Evolutionary conservation across 1,284 basidiomycete genomes (phyloP).

Genomic region (Malassezia yamatoensis): DNA sequence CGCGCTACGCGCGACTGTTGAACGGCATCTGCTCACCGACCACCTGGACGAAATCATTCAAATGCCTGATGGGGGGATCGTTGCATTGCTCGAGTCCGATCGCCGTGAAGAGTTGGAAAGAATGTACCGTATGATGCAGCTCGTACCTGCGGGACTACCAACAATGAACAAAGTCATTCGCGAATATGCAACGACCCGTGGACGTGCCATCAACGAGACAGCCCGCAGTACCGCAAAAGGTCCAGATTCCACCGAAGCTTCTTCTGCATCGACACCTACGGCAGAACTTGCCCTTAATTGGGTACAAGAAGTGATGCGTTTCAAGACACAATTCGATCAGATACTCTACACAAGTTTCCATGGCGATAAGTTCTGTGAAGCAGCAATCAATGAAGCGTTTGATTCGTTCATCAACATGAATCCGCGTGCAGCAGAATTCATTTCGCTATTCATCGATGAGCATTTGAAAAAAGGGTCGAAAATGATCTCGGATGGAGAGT

Average conservation of each 20-base stretch:
- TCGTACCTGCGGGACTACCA: conserved; percentile 57
- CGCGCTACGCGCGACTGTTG: conserved; percentile 65
- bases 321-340: conserved; percentile 81
- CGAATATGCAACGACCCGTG: conserved; percentile 64
- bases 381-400: conserved; percentile 84
- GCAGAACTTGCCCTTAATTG: conserved; percentile 65
- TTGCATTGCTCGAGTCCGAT: conserved; percentile 74
- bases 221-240: conserved; percentile 7
- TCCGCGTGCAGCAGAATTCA: conserved; percentile 78
- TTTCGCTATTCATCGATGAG: conserved; percentile 94
- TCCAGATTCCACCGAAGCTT: background rate
- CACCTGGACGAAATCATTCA: conserved; percentile 67
- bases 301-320: conserved; percentile 81
- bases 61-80: conserved; percentile 75
- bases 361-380: conserved; percentile 66
- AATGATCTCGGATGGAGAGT: conserved; percentile 86
- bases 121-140: conserved; percentile 67
- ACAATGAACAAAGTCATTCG: conserved; percentile 63
- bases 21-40: conserved; percentile 65
- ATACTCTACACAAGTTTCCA: conserved; percentile 65
- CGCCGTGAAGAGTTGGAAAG: conserved; percentile 68
- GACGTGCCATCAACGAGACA: conserved; percentile 66
- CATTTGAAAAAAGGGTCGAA: conserved; percentile 90
- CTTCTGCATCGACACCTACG: background rate
- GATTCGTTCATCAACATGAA: conserved; percentile 84